These are phyloP conservation scores for Fusarium xylarioides DNA, from an alignment of 2,329 filamentous ascomycete genomes.

Conservation along the genomic window DNA sequence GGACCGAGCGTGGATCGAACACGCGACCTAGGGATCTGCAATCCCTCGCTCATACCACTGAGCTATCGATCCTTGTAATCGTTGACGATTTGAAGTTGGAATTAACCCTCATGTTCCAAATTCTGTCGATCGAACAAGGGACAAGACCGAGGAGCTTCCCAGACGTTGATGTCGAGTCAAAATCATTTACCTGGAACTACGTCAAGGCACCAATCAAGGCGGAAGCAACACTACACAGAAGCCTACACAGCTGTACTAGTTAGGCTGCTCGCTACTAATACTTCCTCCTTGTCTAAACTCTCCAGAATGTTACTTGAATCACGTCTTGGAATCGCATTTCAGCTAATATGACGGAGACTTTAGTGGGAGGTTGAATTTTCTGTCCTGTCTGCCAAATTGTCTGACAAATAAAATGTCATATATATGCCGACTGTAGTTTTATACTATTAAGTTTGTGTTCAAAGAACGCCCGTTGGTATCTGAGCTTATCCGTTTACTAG, in stretches of 20 bases:
- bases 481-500: not conserved
- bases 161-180: not conserved
- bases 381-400: not conserved
- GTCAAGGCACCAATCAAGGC: not conserved
- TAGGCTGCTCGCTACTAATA: not conserved
- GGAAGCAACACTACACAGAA: not conserved
- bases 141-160: not conserved
- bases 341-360: not conserved
- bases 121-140: accelerated
- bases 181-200: not conserved
- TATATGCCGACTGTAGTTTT: not conserved
- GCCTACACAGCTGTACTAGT: too few relatives aligned
- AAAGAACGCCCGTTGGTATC: not conserved
- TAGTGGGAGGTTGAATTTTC: not conserved
- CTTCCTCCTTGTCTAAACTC: not conserved
- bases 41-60: conserved; percentile 15
- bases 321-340: not conserved
- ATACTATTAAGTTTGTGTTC: not conserved
- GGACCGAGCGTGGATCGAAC: conserved; percentile 4
- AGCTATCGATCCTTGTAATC: conserved; percentile 5
- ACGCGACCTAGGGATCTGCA: conserved; percentile 10
- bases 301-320: not conserved
- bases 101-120: accelerated
- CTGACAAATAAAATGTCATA: too few relatives aligned
- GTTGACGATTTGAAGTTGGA: accelerated